These are phyloP conservation scores for Aureobasidium pullulans DNA, from an alignment of 2,329 filamentous ascomycete species.

Conservation along the genomic window DNA sequence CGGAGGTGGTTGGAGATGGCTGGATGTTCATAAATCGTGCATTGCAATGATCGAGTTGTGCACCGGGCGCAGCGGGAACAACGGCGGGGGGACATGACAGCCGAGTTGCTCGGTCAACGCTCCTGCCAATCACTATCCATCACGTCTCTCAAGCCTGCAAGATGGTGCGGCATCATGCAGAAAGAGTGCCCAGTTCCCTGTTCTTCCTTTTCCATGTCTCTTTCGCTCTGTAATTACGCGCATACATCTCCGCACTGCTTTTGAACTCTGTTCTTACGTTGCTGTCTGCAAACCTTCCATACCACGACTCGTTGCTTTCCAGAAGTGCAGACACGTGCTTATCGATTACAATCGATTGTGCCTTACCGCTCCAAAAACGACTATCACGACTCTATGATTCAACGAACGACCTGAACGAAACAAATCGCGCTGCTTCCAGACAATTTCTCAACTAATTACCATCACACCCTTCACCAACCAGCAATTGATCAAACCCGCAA, in stretches of 20 bases:
- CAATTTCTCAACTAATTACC: not conserved
- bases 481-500: not conserved
- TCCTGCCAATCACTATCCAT: constrained; percentile 9
- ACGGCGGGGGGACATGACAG: not conserved
- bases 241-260: not conserved
- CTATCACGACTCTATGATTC: constrained; percentile 11
- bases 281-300: constrained; percentile 1
- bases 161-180: constrained; percentile 6
- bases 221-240: not conserved
- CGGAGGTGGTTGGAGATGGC: not conserved
- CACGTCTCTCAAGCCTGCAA: not conserved
- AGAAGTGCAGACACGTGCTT: not conserved
- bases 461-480: not conserved
- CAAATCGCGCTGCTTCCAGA: not conserved
- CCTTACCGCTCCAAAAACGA: not conserved
- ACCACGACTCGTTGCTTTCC: not conserved
- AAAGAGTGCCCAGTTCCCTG: constrained; percentile 2
- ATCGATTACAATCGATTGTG: constrained; percentile 10
- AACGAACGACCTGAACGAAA: not conserved
- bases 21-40: not conserved
- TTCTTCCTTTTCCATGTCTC: not conserved
- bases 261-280: not conserved
- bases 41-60: not conserved
- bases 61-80: not conserved
- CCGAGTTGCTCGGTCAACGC: constrained; percentile 7